Conservation (phyloP, 768 basidiomycete species). For the Trametes villosa region DNA sequence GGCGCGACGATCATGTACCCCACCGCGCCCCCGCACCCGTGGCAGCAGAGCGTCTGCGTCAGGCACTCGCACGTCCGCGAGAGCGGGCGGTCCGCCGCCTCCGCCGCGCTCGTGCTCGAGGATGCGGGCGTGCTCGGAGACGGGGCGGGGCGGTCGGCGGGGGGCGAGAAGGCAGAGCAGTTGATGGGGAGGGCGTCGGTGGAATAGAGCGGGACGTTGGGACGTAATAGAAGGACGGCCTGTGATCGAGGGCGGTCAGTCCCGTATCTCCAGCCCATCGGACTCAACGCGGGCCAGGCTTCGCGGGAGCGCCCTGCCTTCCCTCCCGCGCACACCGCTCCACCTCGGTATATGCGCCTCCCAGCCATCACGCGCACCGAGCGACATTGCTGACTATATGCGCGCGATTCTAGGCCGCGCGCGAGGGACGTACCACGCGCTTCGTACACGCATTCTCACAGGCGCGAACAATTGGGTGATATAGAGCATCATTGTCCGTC, state of each 20-base stretch:
- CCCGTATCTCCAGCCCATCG: constrained; percentile 4
- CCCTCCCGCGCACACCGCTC: not conserved
- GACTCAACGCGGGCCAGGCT: not conserved
- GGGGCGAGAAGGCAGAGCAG: constrained; percentile 67
- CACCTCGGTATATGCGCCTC: not conserved
- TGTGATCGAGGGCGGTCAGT: constrained; percentile 35
- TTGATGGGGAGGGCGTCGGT: constrained; percentile 81
- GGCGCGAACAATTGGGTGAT: not conserved
- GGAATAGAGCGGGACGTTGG: constrained; percentile 81
- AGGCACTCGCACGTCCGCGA: constrained; percentile 83
- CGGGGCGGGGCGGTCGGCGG: constrained; percentile 32
- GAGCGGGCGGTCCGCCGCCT: constrained; percentile 31
- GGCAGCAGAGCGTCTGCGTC: constrained; percentile 81
- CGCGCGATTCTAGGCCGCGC: not conserved
- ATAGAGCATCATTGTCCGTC: not conserved
- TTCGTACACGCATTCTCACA: not conserved
- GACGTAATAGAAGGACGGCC: constrained; percentile 84
- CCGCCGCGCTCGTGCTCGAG: constrained; percentile 23
- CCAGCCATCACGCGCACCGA: not conserved
- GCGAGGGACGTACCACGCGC: not conserved
- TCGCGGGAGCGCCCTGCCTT: constrained; percentile 5
- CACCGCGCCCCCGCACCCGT: constrained; percentile 72
- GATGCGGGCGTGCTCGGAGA: constrained; percentile 15
- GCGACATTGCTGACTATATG: not conserved
- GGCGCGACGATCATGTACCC: constrained; percentile 85